Base-by-base conservation (phyloP, 805 yeast genomes). In the Cyberlindnera japonica region DNA sequence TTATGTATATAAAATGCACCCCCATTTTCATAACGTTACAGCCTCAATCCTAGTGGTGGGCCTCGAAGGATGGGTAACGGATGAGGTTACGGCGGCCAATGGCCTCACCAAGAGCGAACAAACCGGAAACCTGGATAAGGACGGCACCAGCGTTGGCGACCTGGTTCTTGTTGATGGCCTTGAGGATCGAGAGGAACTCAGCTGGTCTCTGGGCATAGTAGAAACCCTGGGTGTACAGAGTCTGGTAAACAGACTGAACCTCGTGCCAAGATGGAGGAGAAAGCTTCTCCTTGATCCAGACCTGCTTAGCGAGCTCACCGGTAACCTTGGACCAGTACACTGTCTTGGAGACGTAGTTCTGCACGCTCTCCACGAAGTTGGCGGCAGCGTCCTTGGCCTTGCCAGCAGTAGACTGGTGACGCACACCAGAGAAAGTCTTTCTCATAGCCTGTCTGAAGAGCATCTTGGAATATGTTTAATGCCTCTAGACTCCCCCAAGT, bases 31-130 rank as follows among this genome's bases (percentile, higher is more conserved):
- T 12, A 9, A 13, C 9, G n/a, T 7, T 7, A 9, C 15, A 25
- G n/a, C n/a, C n/a, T n/a, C n/a, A n/a, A n/a, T n/a, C 25, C 39
- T 45, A 48, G 41, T 52, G 54, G 49, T 65, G 64, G 55, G 67
- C 47, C 63, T 75, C 77, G 53, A 66, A 73, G 14, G 73, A 58
- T 59, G 86, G 85, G 75, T 93, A 91, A 54, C 97, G 96, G 59
- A 89, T 85, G 46, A 93, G 56, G 59, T 85, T 79, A 74, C 98
- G 84, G 75, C 98, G 88, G 61, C 99, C 99, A 59, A 93, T 75
- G 54, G 90, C 79, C 75, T 93, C 99, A 63, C 99, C 99, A 34
- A 91, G 74, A 20, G 97, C 79, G 69, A 89, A 93, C 63, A 90
- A 75, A 50, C 97, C 99, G 51, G 86, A 71, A 41, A 91, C 68